Conservation (phyloP, 208 protist genomes). For the Leishmania turanica region DNA sequence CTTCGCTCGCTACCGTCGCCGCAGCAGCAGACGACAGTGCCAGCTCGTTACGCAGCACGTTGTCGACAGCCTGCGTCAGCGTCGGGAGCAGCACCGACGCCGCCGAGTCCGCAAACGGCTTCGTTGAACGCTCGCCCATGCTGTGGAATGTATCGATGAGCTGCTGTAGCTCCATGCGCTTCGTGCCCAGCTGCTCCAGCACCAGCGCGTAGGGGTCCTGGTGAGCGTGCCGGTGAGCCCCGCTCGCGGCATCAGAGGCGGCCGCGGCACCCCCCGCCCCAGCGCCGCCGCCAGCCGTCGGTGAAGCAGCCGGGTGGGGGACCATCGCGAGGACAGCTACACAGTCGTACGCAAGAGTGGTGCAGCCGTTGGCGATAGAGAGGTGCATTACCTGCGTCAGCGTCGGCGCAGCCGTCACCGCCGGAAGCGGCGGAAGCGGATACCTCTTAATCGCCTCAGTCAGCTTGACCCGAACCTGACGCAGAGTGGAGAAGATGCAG, state of each 20-base stretch:
- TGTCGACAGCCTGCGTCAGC: conserved; percentile 23
- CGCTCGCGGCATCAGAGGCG: not conserved
- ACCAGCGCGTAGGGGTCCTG: conserved; percentile 17
- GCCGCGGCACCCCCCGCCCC: not conserved
- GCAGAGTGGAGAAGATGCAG: conserved; percentile 50
- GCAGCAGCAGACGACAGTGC: conserved; percentile 5
- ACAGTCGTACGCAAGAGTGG: conserved; percentile 58
- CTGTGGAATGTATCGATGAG: conserved; percentile 33
- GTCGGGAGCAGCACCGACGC: conserved; percentile 42
- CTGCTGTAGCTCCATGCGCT: conserved; percentile 43
- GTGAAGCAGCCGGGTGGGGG: conserved; percentile 28
- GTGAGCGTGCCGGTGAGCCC: conserved; percentile 4
- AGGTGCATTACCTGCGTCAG: conserved; percentile 73
- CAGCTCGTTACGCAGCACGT: conserved; percentile 30
- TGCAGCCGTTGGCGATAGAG: conserved; percentile 76
- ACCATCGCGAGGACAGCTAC: conserved; percentile 46
- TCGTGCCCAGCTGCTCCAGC: conserved; percentile 26
- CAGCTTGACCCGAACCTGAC: conserved; percentile 37
- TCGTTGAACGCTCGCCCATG: conserved; percentile 36
- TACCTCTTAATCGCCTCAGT: conserved; percentile 32
- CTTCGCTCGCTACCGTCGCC: not conserved
- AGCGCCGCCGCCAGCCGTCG: not conserved
- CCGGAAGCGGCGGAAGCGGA: conserved; percentile 72
- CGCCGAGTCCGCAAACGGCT: conserved; percentile 53
- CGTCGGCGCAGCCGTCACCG: conserved; percentile 53